Evolutionary conservation across 2,329 filamentous ascomycete genomes (phyloP).

Genomic region (Aspergillus calidoustus): DNA sequence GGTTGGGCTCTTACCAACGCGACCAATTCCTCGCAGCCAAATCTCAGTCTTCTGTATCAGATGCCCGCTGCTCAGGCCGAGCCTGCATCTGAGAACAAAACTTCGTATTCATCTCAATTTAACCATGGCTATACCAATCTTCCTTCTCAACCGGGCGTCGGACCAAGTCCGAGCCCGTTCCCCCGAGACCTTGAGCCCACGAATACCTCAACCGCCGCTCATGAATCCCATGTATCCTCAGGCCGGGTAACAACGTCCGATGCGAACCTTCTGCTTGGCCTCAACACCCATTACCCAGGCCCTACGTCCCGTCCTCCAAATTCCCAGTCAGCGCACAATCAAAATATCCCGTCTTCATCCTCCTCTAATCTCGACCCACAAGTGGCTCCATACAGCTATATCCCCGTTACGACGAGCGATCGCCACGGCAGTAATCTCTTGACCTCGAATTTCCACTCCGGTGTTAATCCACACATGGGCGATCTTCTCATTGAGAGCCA

Average conservation of each 20-base stretch:
- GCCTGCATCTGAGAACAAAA: conserved; percentile 30
- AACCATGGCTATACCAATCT: conserved; percentile 35
- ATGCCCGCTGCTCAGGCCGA: conserved; percentile 49
- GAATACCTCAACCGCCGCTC: conserved; percentile 29
- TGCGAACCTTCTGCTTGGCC: conserved; percentile 52
- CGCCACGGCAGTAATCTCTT: conserved; percentile 25
- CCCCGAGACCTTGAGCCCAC: conserved; percentile 40
- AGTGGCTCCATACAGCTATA: conserved; percentile 30
- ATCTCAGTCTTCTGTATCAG: conserved; percentile 79
- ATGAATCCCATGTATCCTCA: conserved; percentile 43
- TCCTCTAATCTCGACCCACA: conserved; percentile 27
- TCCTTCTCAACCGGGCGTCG: conserved; percentile 27
- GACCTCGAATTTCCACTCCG: conserved; percentile 25
- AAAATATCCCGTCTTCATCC: conserved; percentile 24
- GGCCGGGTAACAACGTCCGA: conserved; percentile 43
- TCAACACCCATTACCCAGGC: conserved; percentile 51
- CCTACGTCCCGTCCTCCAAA: conserved; percentile 23
- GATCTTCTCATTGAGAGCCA: conserved; percentile 74
- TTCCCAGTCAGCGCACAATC: conserved; percentile 32
- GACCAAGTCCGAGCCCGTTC: conserved; percentile 28
- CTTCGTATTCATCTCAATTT: conserved; percentile 37
- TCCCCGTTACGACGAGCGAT: conserved; percentile 24
- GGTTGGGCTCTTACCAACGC: conserved; percentile 89
- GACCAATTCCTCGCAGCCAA: conserved; percentile 82
- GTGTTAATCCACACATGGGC: conserved; percentile 25